A percentile compares a stretch with the other conserved stretches of the same genome.
phyloP scores from a whole-genome alignment of 2,329 filamentous ascomycete genomes.

The Stagonosporopsis tanaceti region DNA sequence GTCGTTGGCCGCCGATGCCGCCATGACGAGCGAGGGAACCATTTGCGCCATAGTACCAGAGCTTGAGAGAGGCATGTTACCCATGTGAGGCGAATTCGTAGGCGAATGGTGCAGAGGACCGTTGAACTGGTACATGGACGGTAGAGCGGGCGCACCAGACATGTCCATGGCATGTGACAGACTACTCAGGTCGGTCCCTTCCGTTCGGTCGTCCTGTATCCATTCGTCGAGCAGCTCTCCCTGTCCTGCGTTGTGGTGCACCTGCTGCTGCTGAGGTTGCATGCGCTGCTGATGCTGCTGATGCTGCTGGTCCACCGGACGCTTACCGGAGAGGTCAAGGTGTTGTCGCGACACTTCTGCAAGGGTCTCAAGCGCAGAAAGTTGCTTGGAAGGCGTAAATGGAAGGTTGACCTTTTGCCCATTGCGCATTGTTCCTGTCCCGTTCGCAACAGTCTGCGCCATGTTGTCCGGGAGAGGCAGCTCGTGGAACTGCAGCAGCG shows the following conservation, averaged over 20 bases:
- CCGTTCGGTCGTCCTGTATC: constrained; percentile 48
- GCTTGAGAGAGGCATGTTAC: constrained; percentile 39
- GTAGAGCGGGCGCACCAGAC: constrained; percentile 44
- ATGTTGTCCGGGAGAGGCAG: constrained; percentile 59
- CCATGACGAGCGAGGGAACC: constrained; percentile 51
- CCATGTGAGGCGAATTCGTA: constrained; percentile 45
- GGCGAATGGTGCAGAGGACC: constrained; percentile 48
- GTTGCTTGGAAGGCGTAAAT: constrained; percentile 61
- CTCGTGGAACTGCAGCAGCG: constrained; percentile 75
- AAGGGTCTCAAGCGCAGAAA: constrained; percentile 84
- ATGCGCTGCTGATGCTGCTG: constrained; percentile 10
- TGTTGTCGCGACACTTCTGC: constrained; percentile 84
- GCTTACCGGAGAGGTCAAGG: constrained; percentile 65
- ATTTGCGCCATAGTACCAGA: constrained; percentile 44
- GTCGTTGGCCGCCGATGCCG: constrained; percentile 51
- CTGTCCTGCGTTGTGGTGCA: constrained; percentile 29
- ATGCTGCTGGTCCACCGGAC: constrained; percentile 41
- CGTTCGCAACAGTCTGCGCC: constrained; percentile 31
- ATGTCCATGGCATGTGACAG: constrained; percentile 44
- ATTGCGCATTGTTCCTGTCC: constrained; percentile 31
- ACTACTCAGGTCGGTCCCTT: constrained; percentile 34
- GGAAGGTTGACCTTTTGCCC: constrained; percentile 51
- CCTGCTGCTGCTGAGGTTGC: constrained; percentile 11
- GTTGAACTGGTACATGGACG: constrained; percentile 51
- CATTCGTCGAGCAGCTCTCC: constrained; percentile 48